Percentiles rank a stretch among this genome's conserved stretches.
phyloP scores from a whole-genome alignment of 805 yeast genomes.

The Blastobotrys robertii region DNA sequence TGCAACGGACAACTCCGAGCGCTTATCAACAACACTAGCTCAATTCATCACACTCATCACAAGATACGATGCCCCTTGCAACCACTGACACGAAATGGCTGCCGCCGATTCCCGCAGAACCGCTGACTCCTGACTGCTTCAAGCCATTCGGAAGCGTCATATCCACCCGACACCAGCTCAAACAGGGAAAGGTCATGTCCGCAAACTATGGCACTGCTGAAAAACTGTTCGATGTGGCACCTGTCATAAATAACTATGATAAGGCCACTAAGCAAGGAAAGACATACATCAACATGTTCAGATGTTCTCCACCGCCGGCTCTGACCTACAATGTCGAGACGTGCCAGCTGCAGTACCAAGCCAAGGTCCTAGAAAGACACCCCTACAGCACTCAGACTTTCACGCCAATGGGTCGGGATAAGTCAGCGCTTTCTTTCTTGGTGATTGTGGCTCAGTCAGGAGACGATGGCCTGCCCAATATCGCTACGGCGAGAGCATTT shows the following conservation, averaged over 20 bases:
- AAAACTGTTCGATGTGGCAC: constrained; percentile 65
- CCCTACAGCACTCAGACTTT: constrained; percentile 85
- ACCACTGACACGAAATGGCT: constrained; percentile 8
- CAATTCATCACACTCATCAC: neutral
- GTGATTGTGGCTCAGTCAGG: constrained; percentile 69
- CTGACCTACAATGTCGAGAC: constrained; percentile 23
- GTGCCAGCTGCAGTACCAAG: constrained; percentile 30
- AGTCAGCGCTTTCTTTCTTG: constrained; percentile 45
- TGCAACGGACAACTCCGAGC: too few species aligned
- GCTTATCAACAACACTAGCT: too few species aligned
- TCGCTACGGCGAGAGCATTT: constrained; percentile 54
- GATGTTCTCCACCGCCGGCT: constrained; percentile 70
- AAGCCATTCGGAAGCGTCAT: constrained; percentile 65
- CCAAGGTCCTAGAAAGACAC: constrained; percentile 80
- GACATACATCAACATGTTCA: constrained; percentile 73
- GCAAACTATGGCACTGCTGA: constrained; percentile 95
- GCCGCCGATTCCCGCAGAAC: constrained; percentile 37
- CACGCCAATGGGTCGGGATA: constrained; percentile 71
- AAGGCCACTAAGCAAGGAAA: constrained; percentile 38
- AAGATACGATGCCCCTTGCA: constrained; percentile 13
- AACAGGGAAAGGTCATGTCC: constrained; percentile 33
- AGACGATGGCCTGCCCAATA: constrained; percentile 48
- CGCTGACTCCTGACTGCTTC: constrained; percentile 58
- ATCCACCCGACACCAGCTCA: constrained; percentile 66
- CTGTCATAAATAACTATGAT: constrained; percentile 44